Evolutionary conservation across 306 rosid genomes (phyloP).

Genomic region (Styphnolobium japonicum): DNA sequence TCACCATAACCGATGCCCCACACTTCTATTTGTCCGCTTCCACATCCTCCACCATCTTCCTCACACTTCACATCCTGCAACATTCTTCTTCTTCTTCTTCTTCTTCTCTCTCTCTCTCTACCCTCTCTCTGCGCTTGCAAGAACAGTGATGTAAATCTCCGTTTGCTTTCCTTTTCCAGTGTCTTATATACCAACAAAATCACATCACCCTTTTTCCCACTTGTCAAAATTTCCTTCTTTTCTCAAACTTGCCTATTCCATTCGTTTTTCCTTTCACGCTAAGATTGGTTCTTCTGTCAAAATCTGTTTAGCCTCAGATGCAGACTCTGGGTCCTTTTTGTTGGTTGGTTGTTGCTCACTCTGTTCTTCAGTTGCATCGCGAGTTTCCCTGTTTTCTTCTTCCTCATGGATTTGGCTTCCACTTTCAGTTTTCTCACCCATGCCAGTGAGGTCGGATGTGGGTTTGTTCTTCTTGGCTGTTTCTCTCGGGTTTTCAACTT

Average conservation of each 20-base stretch:
- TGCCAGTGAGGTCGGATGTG: slow-evolving; percentile 36
- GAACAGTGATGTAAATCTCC: not conserved
- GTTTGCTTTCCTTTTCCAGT: not conserved
- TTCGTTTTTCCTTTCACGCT: not conserved
- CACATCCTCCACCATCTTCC: not conserved
- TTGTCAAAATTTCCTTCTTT: too few relatives aligned
- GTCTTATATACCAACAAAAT: not conserved
- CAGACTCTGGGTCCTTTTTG: slow-evolving; percentile 34
- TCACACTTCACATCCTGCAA: not conserved
- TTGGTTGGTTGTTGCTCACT: not conserved
- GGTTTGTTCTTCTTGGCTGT: slow-evolving; percentile 42
- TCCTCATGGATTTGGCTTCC: slow-evolving; percentile 44
- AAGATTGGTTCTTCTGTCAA: not conserved
- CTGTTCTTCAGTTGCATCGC: slow-evolving; percentile 28
- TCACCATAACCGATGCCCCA: not conserved
- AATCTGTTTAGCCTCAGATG: slow-evolving; percentile 31
- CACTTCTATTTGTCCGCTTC: slow-evolving; percentile 1
- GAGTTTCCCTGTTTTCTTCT: slow-evolving; percentile 27
- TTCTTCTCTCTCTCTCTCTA: too few relatives aligned
- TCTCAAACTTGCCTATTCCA: not conserved
- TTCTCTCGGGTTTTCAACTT: slow-evolving; percentile 27
- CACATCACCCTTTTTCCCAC: not conserved
- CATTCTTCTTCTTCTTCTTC: not conserved
- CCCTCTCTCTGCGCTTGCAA: not conserved
- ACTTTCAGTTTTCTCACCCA: slow-evolving; percentile 37